Percentiles rank a stretch among this genome's conserved stretches.
phyloP scores from a whole-genome alignment of 2,329 filamentous ascomycete species.

The Xenoacremonium recifei region DNA sequence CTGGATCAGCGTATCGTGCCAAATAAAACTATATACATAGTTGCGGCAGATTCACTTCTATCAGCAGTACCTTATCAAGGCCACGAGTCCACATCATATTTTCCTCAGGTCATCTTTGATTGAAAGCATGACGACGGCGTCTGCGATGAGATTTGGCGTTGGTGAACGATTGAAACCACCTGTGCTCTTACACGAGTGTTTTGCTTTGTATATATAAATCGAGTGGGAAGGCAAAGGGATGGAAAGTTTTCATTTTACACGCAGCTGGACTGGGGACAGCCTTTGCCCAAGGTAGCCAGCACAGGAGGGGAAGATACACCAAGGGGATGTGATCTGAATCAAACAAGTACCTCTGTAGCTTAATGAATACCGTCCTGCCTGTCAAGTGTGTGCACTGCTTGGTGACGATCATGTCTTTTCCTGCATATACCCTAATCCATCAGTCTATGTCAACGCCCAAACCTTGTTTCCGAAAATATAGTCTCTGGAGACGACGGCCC shows the following conservation, averaged over 20 bases:
- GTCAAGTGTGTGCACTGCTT: no score
- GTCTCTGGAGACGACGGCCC: no score
- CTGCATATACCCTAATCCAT: no score
- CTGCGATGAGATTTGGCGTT: slow-evolving; percentile 29
- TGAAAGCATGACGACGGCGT: slow-evolving; percentile 29
- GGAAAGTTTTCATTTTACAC: slow-evolving; percentile 17
- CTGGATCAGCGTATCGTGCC: slow-evolving; percentile 3
- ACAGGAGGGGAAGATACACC: slow-evolving; percentile 6
- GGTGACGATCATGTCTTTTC: no score
- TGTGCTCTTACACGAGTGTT: slow-evolving; percentile 23
- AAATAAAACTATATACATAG: slow-evolving; percentile 5
- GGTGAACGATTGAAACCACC: slow-evolving; percentile 25
- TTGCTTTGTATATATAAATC: slow-evolving; percentile 30
- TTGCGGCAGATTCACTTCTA: slow-evolving; percentile 6
- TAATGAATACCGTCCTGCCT: slow-evolving; percentile 8
- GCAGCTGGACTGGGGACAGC: slow-evolving; percentile 18
- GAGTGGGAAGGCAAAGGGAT: slow-evolving; percentile 17
- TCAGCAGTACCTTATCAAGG: slow-evolving; percentile 11
- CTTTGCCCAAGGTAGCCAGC: no score
- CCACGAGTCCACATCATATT: slow-evolving; percentile 14
- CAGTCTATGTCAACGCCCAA: no score
- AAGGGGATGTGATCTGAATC: slow-evolving; percentile 9
- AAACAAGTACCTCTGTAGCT: slow-evolving; percentile 11
- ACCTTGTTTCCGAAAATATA: no score
- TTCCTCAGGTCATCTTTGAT: slow-evolving; percentile 18